These are phyloP conservation scores for Pythium graminicola DNA, from an alignment of 352 stramenopile genomes.

Conservation along the genomic window DNA sequence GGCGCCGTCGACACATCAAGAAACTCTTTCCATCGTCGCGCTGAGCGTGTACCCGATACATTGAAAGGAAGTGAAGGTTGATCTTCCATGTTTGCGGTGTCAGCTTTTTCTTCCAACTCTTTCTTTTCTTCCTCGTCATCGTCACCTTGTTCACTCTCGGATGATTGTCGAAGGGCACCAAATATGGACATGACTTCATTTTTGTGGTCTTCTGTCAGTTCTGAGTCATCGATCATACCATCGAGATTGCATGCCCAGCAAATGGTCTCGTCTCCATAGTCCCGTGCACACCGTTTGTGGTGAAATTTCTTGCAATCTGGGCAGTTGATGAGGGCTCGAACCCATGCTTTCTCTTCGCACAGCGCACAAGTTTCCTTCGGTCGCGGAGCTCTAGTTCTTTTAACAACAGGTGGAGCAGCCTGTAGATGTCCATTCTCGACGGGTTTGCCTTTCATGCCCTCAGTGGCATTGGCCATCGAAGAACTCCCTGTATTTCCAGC, in stretches of 20 bases:
- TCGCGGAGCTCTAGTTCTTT: constrained; percentile 21
- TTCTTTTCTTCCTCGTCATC: constrained; percentile 13
- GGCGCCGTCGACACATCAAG: constrained; percentile 49
- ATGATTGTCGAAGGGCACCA: constrained; percentile 32
- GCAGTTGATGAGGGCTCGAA: constrained; percentile 37
- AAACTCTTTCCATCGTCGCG: constrained; percentile 55
- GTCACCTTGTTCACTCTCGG: constrained; percentile 14
- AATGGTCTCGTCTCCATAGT: constrained; percentile 58
- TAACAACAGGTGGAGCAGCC: constrained; percentile 5
- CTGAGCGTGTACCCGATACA: constrained; percentile 15
- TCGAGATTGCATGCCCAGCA: constrained; percentile 76
- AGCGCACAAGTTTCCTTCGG: constrained; percentile 49
- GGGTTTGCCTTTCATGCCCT: neutral
- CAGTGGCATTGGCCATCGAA: neutral
- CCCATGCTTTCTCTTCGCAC: constrained; percentile 41
- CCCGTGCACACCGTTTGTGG: constrained; percentile 59
- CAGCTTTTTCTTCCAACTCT: constrained; percentile 3
- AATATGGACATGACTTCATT: constrained; percentile 42
- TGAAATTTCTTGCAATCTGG: constrained; percentile 55
- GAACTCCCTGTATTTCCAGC: neutral
- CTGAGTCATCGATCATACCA: constrained; percentile 70
- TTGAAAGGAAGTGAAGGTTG: neutral
- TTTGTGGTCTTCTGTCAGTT: constrained; percentile 47
- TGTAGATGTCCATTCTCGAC: neutral
- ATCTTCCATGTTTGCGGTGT: constrained; percentile 6